These are phyloP conservation scores for Mortierella sp. DNA, from an alignment of 371 early-diverging fungal genomes.

Conservation along the genomic window DNA sequence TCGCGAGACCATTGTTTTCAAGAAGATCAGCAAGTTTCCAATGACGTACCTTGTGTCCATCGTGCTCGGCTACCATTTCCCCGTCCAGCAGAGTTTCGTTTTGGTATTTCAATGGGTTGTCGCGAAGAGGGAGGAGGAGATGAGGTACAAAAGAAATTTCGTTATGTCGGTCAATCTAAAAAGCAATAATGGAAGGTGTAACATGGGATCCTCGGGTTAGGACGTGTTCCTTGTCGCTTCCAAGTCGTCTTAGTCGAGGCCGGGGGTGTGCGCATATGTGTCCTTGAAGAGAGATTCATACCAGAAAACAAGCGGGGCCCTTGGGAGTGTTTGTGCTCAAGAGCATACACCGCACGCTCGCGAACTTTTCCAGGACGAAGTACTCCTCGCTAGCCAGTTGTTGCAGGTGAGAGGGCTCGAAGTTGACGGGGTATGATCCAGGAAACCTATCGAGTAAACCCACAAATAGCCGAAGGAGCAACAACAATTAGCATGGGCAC, in stretches of 20 bases:
- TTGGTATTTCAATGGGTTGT: slow-evolving; percentile 70
- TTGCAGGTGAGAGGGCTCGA: slow-evolving; percentile 74
- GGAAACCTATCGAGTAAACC: slow-evolving; percentile 74
- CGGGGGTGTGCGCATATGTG: neutral
- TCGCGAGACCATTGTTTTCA: neutral
- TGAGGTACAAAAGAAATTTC: slow-evolving; percentile 75
- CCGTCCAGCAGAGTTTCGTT: slow-evolving; percentile 86
- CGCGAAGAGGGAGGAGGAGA: slow-evolving; percentile 69
- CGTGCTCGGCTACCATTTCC: slow-evolving; percentile 75
- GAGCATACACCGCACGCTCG: slow-evolving; percentile 86
- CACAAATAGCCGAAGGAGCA: neutral
- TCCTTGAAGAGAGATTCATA: slow-evolving; percentile 25
- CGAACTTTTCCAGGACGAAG: slow-evolving; percentile 93
- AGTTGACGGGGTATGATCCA: slow-evolving; percentile 90
- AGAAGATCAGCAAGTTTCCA: neutral
- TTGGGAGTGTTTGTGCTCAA: slow-evolving; percentile 68
- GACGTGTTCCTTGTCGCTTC: too few relatives aligned
- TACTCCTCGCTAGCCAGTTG: slow-evolving; percentile 84
- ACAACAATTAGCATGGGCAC: neutral
- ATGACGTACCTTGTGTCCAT: slow-evolving; percentile 65
- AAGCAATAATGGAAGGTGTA: neutral
- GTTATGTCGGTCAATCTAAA: slow-evolving; percentile 79
- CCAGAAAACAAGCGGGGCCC: slow-evolving; percentile 76
- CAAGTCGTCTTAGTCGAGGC: neutral
- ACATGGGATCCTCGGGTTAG: neutral